Base-by-base conservation (phyloP, 2,329 filamentous ascomycete genomes). In the Macrophomina phaseolina region DNA sequence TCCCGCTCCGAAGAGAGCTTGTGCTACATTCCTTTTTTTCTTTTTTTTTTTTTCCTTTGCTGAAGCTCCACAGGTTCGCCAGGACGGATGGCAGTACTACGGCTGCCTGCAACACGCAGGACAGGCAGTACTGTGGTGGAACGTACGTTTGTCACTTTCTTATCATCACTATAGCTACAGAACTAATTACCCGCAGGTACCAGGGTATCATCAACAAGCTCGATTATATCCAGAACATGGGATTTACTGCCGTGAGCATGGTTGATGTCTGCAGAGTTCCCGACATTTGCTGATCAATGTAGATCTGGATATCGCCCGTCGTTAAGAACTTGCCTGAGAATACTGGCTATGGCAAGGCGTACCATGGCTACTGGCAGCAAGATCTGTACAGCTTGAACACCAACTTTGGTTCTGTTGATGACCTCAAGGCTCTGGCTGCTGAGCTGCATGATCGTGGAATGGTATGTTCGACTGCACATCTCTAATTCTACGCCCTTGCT, bases 151-250 rank as follows among this genome's bases (percentile, higher is more conserved):
- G 12, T 14, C 6, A 12, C 16, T 38, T 38, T 7, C 11, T 12
- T 14, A 23, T 8, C 40, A 14, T 38, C 38, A 5, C 3, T 28
- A 8, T 12, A 48, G 9, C 4, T 11, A 18, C 4, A 34, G 36
- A 6, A 48, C 53, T 42, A 23, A 42, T 34, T 32, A 14, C 8
- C 14, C 34, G n/a, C 52, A 58, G 53, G 23, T 90, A 85, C 72
- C 76, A 80, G 63, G 88, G 88, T 6, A 80, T 90, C 36, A 81
- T 84, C 70, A 81, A 85, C 68, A 82, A 86, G 68, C 81, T 90
- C 48, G 87, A 89, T 74, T 89, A 89, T 73, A 89, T 90, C 73
- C 81, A 86, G 71, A 82, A 82, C 53, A 86, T 88, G 83, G 86
- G 86, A 30, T 88, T 87, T 69, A 84, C 84, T 65, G 86, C 86